Base-by-base conservation (phyloP, 2,329 filamentous ascomycete genomes). In the Trematosphaeria pertusa region DNA sequence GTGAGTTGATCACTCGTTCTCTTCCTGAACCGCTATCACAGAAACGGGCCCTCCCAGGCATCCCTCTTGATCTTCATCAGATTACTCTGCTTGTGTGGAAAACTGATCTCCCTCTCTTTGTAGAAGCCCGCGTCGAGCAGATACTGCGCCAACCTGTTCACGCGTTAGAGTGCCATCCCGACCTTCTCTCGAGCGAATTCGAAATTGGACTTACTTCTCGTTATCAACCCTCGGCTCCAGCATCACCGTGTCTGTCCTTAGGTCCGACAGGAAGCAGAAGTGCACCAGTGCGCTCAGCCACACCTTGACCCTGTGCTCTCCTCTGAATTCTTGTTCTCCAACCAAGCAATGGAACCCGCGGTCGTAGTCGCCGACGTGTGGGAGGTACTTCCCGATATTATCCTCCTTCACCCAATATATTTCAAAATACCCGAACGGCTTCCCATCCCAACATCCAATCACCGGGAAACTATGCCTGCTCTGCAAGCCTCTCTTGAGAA, bases 401-500 rank as follows among this genome's bases (percentile, higher is more conserved):
- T 97, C 94, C 68, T 99, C 94, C 64, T 96, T 96, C 3, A 94
- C 91, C 93, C 94, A 99, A 75, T 99, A 99, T 24, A 99, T 82
- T 75, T 99, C 94, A 67, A 99, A 97, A 69, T 95, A 99, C 0
- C 91, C 94, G 74, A 97, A 99, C 0, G 93, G 93, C 50, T 93
- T 87, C 9, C 91, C 92, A 60, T 97, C 91, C 89, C 93, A 99
- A 67, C 91, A 87, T 1, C 89, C 94, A 50, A 97, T 93, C 0
- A 87, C 91, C 0, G 94, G 94, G 71, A 97, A 96, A 7, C 87
- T 91, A 71, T 97, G 88, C 14, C 80, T 79, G 15, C 81, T 85
- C 10, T 79, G 79, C 9, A 97, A 74, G 0, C 81, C 85, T 2
- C 75, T 77, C 15, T 80, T 75, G 3, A 99, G 77, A 51, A 96